Evolutionary conservation across 495 filamentous ascomycete species (phyloP), one percentile per base, ranked within the genome.

Genomic region (Umbilicaria muhlenbergii): DNA sequence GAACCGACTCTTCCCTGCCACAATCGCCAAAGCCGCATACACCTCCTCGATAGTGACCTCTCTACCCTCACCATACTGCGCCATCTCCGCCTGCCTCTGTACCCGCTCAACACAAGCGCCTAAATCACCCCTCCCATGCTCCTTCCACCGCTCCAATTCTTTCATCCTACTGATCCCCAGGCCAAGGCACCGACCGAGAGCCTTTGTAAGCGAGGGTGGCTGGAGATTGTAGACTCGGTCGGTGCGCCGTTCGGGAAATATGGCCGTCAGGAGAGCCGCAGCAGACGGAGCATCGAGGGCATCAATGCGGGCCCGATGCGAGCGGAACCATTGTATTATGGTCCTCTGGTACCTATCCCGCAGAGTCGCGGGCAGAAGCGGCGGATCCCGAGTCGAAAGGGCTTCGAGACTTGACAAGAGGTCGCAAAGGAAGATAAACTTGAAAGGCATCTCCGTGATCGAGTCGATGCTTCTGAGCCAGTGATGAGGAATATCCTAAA

Each of bases 201-300:
- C 66, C 21, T 66, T 67, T 32, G 77, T 72, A 1, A 93, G 64
- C 2, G 64, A 67, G 11, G 58, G 58, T 13, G 71, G 67, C 47
- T 82, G 70, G 1, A 91, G 60, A 44, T 62, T 64, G 55, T 86
- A 93, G 8, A 85, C 79, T 17, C 85, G 70, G 55, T 93, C 86
- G 0, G 70, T 70, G 43, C 84, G 67, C 51, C 73, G 78, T 46
- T 83, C 77, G 0, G 86, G 86, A 14, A 87, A 70, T 12, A 93
- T 63, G 21, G 77, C 74, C 3, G 80, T 85, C 0, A 91, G 67
- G 16, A 91, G 60, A 0, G 79, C 77, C 2, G 71, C 59, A 32
- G 57, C 60, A 28, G 24, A 28, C 48, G 78, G 65, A 3, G 73
- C 71, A 37, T 66, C 60, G 3, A 66, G 56, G 3, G 64, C 64